phyloP scores from a whole-genome alignment of 2,329 filamentous ascomycete species.

The Fonsecaea pedrosoi region DNA sequence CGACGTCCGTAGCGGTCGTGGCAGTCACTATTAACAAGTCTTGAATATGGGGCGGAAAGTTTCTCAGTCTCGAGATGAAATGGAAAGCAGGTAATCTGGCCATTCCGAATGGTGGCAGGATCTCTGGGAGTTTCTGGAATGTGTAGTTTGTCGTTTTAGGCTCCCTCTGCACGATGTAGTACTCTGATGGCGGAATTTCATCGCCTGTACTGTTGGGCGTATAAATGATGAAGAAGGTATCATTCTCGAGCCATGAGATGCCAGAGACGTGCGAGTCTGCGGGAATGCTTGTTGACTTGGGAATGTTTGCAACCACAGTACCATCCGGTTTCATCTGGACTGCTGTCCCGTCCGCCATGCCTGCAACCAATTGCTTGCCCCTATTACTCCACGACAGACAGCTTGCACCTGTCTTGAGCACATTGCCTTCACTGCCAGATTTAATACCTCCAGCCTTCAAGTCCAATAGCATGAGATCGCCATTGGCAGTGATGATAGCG shows the following conservation, averaged over 20 bases:
- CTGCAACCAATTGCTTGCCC: conserved; percentile 91
- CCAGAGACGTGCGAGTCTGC: conserved; percentile 75
- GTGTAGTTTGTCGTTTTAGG: conserved; percentile 65
- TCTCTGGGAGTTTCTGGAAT: conserved; percentile 76
- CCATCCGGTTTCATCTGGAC: conserved; percentile 86
- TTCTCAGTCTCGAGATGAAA: conserved; percentile 75
- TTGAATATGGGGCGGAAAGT: conserved; percentile 79
- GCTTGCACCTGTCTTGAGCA: conserved; percentile 76
- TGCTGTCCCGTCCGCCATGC: conserved; percentile 78
- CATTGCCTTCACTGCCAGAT: conserved; percentile 65
- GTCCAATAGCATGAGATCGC: conserved; percentile 84
- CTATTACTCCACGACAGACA: conserved; percentile 90
- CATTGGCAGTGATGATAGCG: conserved; percentile 79
- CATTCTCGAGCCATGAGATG: conserved; percentile 85
- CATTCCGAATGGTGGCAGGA: conserved; percentile 74
- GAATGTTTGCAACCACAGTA: conserved; percentile 76
- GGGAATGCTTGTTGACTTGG: conserved; percentile 72
- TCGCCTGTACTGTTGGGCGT: conserved; percentile 61
- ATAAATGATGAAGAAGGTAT: conserved; percentile 82
- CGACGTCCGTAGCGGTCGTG: conserved; percentile 79
- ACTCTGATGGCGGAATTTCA: conserved; percentile 68
- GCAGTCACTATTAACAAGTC: conserved; percentile 84
- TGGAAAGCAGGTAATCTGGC: conserved; percentile 74
- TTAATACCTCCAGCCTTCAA: conserved; percentile 70
- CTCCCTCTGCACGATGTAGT: conserved; percentile 77